These are phyloP conservation scores for Hymenoscyphus repandus DNA, from an alignment of 2,329 filamentous ascomycete genomes.

Conservation along the genomic window DNA sequence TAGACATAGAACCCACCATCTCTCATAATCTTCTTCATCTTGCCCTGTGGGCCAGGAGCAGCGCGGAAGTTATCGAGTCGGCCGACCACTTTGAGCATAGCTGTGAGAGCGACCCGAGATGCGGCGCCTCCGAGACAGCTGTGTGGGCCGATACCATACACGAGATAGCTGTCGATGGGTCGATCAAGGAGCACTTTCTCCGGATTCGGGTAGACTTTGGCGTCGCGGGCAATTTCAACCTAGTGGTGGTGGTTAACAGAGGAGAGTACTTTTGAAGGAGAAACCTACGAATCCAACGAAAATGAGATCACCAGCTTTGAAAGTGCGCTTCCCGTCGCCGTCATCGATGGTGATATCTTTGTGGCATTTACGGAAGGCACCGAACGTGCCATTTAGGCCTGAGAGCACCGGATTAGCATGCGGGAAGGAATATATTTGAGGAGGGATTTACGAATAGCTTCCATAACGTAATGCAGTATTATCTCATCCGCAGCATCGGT, in stretches of 20 bases:
- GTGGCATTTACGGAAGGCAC: conserved; percentile 45
- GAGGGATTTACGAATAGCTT: conserved; percentile 35
- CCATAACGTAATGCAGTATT: conserved; percentile 63
- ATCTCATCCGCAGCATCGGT: conserved; percentile 52
- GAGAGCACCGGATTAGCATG: background rate
- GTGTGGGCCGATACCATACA: background rate
- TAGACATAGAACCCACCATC: conserved; percentile 40
- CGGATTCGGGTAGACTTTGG: background rate
- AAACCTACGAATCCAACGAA: background rate
- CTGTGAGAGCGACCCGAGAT: background rate
- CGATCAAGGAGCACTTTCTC: background rate
- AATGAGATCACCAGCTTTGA: background rate
- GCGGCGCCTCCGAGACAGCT: background rate
- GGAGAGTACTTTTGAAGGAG: background rate
- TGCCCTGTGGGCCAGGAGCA: background rate
- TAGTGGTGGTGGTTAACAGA: background rate
- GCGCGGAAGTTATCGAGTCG: background rate
- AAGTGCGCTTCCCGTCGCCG: background rate
- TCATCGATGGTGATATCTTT: conserved; percentile 2
- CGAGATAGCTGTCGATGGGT: background rate
- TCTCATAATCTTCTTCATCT: conserved; percentile 35
- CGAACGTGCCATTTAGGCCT: conserved; percentile 55
- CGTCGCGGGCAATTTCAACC: background rate
- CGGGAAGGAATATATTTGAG: background rate
- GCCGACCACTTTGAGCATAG: background rate